Percentiles rank a stretch among this genome's conserved stretches.
Conservation (phyloP, 345 rosid genomes). For the Ceriops tagal region DNA sequence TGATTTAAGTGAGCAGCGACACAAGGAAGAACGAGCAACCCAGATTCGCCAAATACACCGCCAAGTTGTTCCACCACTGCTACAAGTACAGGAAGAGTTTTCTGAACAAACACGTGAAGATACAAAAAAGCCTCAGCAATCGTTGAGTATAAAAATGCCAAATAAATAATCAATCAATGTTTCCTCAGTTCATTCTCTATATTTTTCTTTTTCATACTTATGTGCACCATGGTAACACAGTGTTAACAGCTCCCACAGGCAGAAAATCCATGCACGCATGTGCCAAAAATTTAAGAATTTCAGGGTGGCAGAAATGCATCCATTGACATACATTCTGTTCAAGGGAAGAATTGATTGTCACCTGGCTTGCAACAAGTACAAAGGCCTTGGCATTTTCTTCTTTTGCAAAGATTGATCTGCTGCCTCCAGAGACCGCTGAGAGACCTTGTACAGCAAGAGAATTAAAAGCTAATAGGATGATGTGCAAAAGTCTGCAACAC, state of each 20-base stretch:
- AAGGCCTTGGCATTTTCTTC: constrained; percentile 66
- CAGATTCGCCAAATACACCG: constrained; percentile 84
- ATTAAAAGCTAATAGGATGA: constrained; percentile 59
- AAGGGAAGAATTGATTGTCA: background rate
- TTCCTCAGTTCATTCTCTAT: background rate
- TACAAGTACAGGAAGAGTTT: constrained; percentile 84
- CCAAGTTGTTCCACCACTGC: constrained; percentile 85
- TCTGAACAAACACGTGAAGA: constrained; percentile 36
- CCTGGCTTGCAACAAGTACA: constrained; percentile 85
- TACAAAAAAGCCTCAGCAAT: background rate
- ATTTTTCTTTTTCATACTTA: background rate
- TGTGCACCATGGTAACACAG: too few relatives aligned
- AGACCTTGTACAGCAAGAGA: constrained; percentile 47
- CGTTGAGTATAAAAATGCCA: background rate
- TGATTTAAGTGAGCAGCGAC: constrained; percentile 84
- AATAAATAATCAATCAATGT: background rate
- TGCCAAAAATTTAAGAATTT: background rate
- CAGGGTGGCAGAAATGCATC: background rate
- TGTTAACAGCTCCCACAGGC: background rate
- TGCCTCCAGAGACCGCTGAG: constrained; percentile 48
- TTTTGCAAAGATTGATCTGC: constrained; percentile 45
- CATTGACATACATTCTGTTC: background rate
- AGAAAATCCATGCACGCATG: background rate
- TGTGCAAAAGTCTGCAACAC: constrained; percentile 61
- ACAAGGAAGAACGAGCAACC: constrained; percentile 88